Base-by-base conservation (phyloP, 2,329 filamentous ascomycete species). In the Alternaria postmessia region DNA sequence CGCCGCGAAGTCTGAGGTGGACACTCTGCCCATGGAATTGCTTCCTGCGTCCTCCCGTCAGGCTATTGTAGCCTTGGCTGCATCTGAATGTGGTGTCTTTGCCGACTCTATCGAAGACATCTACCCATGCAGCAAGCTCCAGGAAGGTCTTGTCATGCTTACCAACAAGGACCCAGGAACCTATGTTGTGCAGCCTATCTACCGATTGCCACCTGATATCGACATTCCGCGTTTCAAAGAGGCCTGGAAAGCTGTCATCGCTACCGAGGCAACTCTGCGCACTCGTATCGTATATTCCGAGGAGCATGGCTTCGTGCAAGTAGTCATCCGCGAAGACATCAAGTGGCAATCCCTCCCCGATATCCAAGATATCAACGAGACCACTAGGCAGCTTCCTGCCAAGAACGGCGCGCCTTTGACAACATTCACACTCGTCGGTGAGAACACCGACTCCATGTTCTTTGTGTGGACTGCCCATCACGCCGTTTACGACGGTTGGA, bases 231-330 rank as follows among this genome's bases (percentile, higher is more conserved):
- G 66, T 5, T 83, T 85, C 71, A 80, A 81, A 58, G 58, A 74
- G 11, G 79, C 83, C 1, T 86, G 83, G 82, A 76, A 82, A 51
- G 71, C 71, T 5, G 78, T 81, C 18, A 78, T 83, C 16, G 68
- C 76, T 4, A 73, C 79, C 28, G 75, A 82, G 43, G 78, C 81
- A 22, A 83, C 84, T 32, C 71, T 86, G 7, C 78, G 84, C 20
- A 85, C 83, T 24, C 78, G 83, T 5, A 69, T 78, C 28, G 63
- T 77, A 5, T 72, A 73, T 36, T 71, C 68, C 7, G 72, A 75
- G 20, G 54, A 69, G n/a, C 66, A 61, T 46, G 75, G 74, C 12
- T 77, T 75, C 52, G 14, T 78, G 4, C 75, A 78, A 49, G 70
- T 75, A n/a, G 74, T 76, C 1, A 43, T 76, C 16, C 65, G 65